phyloP scores from a whole-genome alignment of 805 yeast genomes.

The Candida maris region DNA sequence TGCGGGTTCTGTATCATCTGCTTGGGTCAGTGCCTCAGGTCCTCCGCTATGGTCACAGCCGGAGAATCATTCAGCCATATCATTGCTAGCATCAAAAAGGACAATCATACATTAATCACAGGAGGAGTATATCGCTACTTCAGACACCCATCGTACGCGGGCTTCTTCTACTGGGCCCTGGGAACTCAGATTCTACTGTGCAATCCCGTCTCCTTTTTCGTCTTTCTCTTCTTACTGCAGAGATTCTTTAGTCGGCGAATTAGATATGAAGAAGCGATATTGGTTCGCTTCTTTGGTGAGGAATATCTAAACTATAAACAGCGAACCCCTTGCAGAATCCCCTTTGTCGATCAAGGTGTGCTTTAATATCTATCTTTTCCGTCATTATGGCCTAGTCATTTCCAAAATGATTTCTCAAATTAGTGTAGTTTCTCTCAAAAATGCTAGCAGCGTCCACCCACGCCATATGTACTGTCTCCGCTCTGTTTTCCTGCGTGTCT shows the following conservation, averaged over 20 bases:
- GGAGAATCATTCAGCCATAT: constrained; percentile 82
- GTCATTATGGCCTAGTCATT: too few species aligned
- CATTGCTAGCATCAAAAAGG: constrained; percentile 50
- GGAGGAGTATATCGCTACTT: constrained; percentile 61
- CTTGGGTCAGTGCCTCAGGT: constrained; percentile 65
- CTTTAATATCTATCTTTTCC: background rate
- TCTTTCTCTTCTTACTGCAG: constrained; percentile 59
- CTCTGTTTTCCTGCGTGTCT: too few species aligned
- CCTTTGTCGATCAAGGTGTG: constrained; percentile 40
- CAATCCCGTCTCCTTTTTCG: constrained; percentile 56
- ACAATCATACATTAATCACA: constrained; percentile 66
- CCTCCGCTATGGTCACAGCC: constrained; percentile 84
- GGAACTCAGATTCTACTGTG: constrained; percentile 73
- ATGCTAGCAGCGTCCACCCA: too few species aligned
- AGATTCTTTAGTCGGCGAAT: constrained; percentile 69
- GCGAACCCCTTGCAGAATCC: constrained; percentile 57
- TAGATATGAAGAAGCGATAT: constrained; percentile 59
- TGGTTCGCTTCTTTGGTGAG: constrained; percentile 67
- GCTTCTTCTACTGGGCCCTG: constrained; percentile 90
- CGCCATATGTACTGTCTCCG: too few species aligned
- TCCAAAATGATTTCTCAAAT: too few species aligned
- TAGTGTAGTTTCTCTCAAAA: too few species aligned
- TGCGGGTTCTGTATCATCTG: constrained; percentile 49
- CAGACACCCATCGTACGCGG: constrained; percentile 90
- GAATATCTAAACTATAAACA: constrained; percentile 54